These are phyloP conservation scores for Pseudoturritis turrita DNA, from an alignment of 345 rosid species.

Conservation along the genomic window DNA sequence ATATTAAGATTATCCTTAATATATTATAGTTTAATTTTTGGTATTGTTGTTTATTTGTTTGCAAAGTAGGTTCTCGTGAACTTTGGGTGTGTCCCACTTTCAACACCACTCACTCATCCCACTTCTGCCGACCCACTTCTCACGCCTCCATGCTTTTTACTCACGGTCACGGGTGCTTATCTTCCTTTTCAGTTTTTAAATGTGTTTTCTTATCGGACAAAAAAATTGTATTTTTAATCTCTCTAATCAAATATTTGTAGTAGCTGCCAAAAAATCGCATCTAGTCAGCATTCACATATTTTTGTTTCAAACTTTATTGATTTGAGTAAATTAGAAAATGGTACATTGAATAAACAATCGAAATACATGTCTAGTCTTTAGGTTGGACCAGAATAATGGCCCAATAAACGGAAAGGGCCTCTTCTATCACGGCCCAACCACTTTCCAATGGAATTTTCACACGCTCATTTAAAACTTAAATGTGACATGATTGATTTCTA, in stretches of 20 bases:
- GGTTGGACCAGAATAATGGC: neutral
- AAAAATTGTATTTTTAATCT: neutral
- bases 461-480: neutral
- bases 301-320: neutral
- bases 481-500: neutral
- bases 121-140: conserved; percentile 34
- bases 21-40: neutral
- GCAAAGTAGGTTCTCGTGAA: conserved; percentile 27
- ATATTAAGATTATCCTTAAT: neutral
- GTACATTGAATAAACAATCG: neutral
- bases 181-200: conserved; percentile 13
- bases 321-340: neutral
- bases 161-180: conserved; percentile 24
- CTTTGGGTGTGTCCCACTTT: conserved; percentile 22
- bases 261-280: neutral
- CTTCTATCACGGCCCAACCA: neutral
- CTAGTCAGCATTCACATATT: conserved; percentile 11
- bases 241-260: neutral
- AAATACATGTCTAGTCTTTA: too few relatives aligned
- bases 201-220: neutral
- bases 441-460: neutral
- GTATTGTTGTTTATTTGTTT: neutral
- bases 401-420: neutral
- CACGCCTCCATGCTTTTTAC: conserved; percentile 23
- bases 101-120: conserved; percentile 16